A percentile compares a stretch with the other conserved stretches of the same genome.
Evolutionary conservation across 441 rosid species (phyloP).

Genomic region (Eutrema salsugineum): DNA sequence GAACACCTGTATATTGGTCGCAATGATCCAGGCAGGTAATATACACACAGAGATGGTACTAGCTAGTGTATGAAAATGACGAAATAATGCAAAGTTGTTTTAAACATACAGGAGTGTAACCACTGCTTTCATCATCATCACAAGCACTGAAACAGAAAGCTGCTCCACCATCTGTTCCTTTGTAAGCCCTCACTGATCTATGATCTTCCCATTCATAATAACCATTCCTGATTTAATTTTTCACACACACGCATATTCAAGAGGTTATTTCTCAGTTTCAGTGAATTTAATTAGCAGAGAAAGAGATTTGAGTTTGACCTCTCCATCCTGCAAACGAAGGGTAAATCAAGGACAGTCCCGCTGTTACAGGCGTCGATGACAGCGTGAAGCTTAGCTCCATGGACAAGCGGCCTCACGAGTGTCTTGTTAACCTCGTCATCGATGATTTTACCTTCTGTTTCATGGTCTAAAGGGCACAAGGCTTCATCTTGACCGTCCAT

Average conservation of each 20-base stretch:
- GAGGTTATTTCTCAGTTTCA: background rate
- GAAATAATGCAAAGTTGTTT: background rate
- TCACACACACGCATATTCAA: background rate
- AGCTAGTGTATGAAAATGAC: background rate
- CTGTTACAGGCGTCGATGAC: slow-evolving; percentile 77
- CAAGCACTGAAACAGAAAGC: slow-evolving; percentile 73
- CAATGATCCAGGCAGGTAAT: background rate
- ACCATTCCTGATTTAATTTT: slow-evolving; percentile 48
- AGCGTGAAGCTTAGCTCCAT: slow-evolving; percentile 69
- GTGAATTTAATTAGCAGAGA: background rate
- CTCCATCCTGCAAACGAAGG: slow-evolving; percentile 61
- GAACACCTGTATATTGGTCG: slow-evolving; percentile 54
- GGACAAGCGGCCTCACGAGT: slow-evolving; percentile 68
- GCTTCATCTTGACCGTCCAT: slow-evolving; percentile 72
- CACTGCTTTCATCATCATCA: slow-evolving; percentile 53
- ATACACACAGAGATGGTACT: background rate
- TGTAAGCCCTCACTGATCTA: slow-evolving; percentile 28
- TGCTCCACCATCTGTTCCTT: slow-evolving; percentile 68
- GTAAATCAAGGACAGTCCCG: slow-evolving; percentile 72
- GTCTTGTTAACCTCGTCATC: slow-evolving; percentile 70
- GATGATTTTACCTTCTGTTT: slow-evolving; percentile 58
- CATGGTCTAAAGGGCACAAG: slow-evolving; percentile 69
- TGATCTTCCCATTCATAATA: slow-evolving; percentile 63
- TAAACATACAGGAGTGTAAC: slow-evolving; percentile 48
- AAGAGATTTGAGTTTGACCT: slow-evolving; percentile 32